A percentile compares a stretch with the other conserved stretches of the same genome.
phyloP scores from a whole-genome alignment of 164 flowering plant genomes.

The Tetracentron sinense region DNA sequence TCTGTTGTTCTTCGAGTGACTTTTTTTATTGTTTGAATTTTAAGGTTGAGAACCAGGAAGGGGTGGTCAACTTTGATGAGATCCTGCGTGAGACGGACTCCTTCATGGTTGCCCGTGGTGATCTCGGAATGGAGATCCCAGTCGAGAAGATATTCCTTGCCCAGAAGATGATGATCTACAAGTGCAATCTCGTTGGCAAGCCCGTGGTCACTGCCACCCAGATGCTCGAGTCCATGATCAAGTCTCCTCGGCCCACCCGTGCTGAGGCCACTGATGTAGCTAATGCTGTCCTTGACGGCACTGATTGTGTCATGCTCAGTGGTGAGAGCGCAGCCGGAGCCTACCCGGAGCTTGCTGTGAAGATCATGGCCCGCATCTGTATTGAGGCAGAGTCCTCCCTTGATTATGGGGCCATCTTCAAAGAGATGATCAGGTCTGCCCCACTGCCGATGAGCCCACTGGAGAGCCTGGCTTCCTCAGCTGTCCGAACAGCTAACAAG shows the following conservation, averaged over 20 bases:
- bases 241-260: slow-evolving; percentile 83
- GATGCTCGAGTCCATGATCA: slow-evolving; percentile 92
- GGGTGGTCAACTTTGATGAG: slow-evolving; percentile 83
- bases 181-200: slow-evolving; percentile 78
- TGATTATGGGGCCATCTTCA: slow-evolving; percentile 70
- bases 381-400: slow-evolving; percentile 80
- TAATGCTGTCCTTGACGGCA: slow-evolving; percentile 85
- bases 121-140: slow-evolving; percentile 92
- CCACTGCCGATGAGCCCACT: slow-evolving; percentile 89
- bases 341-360: slow-evolving; percentile 78
- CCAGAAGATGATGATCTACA: slow-evolving; percentile 93
- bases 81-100: slow-evolving; percentile 81
- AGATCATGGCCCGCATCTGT: slow-evolving; percentile 77
- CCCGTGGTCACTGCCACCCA: slow-evolving; percentile 92
- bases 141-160: slow-evolving; percentile 90
- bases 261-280: slow-evolving; percentile 94
- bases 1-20: slow-evolving; percentile 1
- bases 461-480: slow-evolving; percentile 85
- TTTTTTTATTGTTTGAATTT: slow-evolving; percentile 5
- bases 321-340: slow-evolving; percentile 95
- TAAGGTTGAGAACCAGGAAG: slow-evolving; percentile 89
- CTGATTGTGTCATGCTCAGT: slow-evolving; percentile 90
- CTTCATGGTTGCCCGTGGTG: slow-evolving; percentile 95
- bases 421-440: slow-evolving; percentile 64
- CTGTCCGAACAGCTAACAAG: slow-evolving; percentile 79